phyloP scores from a whole-genome alignment of 1,284 basidiomycete genomes.

The Rhodotorula sp. region DNA sequence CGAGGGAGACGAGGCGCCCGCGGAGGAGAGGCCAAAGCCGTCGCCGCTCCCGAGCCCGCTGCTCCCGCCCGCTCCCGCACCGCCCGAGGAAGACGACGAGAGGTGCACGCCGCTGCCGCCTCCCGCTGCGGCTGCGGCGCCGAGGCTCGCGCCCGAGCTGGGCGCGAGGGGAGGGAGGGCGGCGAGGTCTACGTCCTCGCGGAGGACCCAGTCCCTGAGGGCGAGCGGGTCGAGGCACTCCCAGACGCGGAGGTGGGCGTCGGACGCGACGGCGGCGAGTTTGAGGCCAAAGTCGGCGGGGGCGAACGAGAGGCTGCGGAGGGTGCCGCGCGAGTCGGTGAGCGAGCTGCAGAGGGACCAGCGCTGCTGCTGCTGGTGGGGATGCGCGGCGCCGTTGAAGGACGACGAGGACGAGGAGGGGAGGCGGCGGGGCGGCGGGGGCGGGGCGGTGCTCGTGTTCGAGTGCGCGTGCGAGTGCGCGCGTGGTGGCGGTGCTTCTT shows the following conservation, averaged over 20 bases:
- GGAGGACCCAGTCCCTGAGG: constrained; percentile 68
- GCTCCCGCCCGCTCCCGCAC: neutral
- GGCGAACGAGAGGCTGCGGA: constrained; percentile 79
- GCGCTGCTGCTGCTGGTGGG: neutral
- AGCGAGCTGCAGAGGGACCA: constrained; percentile 73
- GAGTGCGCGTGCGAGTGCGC: no score
- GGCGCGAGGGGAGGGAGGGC: constrained; percentile 47
- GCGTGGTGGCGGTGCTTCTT: constrained; percentile 17
- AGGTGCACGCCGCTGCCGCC: neutral
- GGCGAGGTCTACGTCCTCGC: constrained; percentile 74
- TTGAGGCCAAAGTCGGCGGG: constrained; percentile 83
- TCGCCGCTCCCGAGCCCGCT: neutral
- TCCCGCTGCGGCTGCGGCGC: no score
- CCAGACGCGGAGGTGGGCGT: constrained; percentile 81
- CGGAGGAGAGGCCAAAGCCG: neutral
- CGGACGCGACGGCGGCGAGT: constrained; percentile 79
- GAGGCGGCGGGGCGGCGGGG: neutral
- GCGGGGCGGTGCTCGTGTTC: neutral
- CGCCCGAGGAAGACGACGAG: neutral
- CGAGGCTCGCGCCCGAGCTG: neutral
- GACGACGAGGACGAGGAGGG: neutral
- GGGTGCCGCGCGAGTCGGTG: constrained; percentile 77
- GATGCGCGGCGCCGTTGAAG: neutral
- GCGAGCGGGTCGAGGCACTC: constrained; percentile 75
- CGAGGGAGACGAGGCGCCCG: neutral